Evolutionary conservation across 768 basidiomycete species (phyloP).

Genomic region (Mycena sanguinolenta): DNA sequence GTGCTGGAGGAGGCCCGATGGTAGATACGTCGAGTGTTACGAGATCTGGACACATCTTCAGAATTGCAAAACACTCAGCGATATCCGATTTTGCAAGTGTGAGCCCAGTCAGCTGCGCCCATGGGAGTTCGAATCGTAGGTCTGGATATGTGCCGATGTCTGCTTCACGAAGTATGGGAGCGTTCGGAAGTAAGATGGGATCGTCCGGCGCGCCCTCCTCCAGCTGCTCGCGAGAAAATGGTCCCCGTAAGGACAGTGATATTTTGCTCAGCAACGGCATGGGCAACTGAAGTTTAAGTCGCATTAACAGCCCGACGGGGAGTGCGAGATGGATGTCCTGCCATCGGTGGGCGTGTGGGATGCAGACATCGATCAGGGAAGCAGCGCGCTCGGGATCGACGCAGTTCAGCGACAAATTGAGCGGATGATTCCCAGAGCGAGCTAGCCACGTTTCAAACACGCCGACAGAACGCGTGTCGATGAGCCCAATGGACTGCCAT

Average conservation of each 20-base stretch:
- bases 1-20: not conserved
- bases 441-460: constrained; percentile 16
- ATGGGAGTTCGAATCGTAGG: constrained; percentile 13
- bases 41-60: constrained; percentile 6
- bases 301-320: not conserved
- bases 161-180: not conserved
- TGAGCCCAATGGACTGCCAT: constrained; percentile 20
- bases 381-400: constrained; percentile 8
- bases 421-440: constrained; percentile 15
- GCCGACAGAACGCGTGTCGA: constrained; percentile 14
- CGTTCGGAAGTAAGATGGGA: not conserved
- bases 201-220: not conserved
- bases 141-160: constrained; percentile 8
- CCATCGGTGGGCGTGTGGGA: constrained; percentile 13
- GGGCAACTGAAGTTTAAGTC: not conserved
- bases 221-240: not conserved
- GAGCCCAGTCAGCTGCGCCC: constrained; percentile 15
- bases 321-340: constrained; percentile 7
- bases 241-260: constrained; percentile 1
- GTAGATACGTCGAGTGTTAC: constrained; percentile 16
- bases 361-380: constrained; percentile 9
- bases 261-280: constrained; percentile 11
- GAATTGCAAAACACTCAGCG: not conserved
- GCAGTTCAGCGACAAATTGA: constrained; percentile 15
- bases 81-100: not conserved